These are phyloP conservation scores for Podospora bellae-mahoneyi DNA, from an alignment of 495 filamentous ascomycete genomes.

Conservation along the genomic window DNA sequence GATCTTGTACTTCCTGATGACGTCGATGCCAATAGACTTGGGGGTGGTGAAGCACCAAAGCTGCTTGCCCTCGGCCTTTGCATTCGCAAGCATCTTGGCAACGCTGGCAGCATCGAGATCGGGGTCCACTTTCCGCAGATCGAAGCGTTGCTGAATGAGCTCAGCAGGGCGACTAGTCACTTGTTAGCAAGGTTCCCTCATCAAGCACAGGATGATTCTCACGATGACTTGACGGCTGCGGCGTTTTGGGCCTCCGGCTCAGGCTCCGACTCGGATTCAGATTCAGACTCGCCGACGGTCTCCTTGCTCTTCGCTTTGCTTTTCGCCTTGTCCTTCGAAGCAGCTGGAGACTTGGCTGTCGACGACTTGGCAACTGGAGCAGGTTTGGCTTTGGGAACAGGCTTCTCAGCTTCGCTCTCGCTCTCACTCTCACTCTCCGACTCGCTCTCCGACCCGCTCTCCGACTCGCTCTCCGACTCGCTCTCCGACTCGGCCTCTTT, in stretches of 20 bases:
- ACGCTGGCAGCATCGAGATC: constrained; percentile 38
- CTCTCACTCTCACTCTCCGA: constrained; percentile 21
- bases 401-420: constrained; percentile 29
- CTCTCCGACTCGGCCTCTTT: constrained; percentile 23
- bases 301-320: constrained; percentile 24
- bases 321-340: constrained; percentile 12
- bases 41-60: constrained; percentile 52
- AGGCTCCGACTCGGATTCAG: constrained; percentile 27
- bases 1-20: constrained; percentile 46
- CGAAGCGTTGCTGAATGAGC: constrained; percentile 30
- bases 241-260: constrained; percentile 18
- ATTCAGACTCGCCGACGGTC: constrained; percentile 29
- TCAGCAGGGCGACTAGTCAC: constrained; percentile 17
- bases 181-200: constrained; percentile 19
- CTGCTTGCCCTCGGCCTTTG: constrained; percentile 47
- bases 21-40: constrained; percentile 46
- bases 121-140: constrained; percentile 32
- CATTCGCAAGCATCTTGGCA: constrained; percentile 39
- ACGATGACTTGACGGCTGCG: constrained; percentile 30
- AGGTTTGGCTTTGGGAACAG: constrained; percentile 15
- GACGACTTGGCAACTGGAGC: constrained; percentile 12
- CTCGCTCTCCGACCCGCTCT: constrained; percentile 20
- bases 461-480: constrained; percentile 11
- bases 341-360: constrained; percentile 9
- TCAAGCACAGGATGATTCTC: constrained; percentile 4